Conservation (phyloP, 2,329 filamentous ascomycete species). For the Myotisia sp. region DNA sequence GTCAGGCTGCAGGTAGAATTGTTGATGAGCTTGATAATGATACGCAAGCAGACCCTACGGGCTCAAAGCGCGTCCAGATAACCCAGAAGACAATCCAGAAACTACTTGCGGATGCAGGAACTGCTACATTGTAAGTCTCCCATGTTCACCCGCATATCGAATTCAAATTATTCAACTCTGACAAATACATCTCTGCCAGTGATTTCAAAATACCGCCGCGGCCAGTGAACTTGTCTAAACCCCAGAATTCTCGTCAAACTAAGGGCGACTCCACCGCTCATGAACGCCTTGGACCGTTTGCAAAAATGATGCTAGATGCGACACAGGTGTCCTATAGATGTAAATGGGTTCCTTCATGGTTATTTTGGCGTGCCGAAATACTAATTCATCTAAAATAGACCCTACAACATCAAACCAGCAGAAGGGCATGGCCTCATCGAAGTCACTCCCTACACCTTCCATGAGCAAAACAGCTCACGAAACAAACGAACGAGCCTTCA, state of each 20-base stretch:
- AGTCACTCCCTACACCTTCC: slow-evolving; percentile 10
- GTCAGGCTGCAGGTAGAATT: slow-evolving; percentile 36
- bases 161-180: slow-evolving; percentile 4
- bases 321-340: slow-evolving; percentile 32
- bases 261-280: slow-evolving; percentile 16
- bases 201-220: slow-evolving; percentile 30
- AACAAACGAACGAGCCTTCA: slow-evolving; percentile 1
- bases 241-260: slow-evolving; percentile 3
- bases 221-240: slow-evolving; percentile 12
- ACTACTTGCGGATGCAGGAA: slow-evolving; percentile 54
- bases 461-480: slow-evolving; percentile 9
- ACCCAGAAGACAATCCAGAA: slow-evolving; percentile 61
- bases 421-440: slow-evolving; percentile 13
- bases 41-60: slow-evolving; percentile 40
- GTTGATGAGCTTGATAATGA: slow-evolving; percentile 60
- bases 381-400: slow-evolving; percentile 17
- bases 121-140: slow-evolving; percentile 24
- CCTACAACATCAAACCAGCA: slow-evolving; percentile 17
- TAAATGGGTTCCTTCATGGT: slow-evolving; percentile 10
- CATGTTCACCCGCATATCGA: slow-evolving; percentile 10
- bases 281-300: slow-evolving; percentile 37
- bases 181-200: slow-evolving; percentile 16
- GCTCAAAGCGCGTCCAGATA: slow-evolving; percentile 53
- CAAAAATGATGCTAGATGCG: slow-evolving; percentile 39
- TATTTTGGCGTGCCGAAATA: slow-evolving; percentile 2